Evolutionary conservation across 345 rosid genomes (phyloP), one percentile per base, ranked within the genome.

Genomic region (Eucalyptus viminalis): DNA sequence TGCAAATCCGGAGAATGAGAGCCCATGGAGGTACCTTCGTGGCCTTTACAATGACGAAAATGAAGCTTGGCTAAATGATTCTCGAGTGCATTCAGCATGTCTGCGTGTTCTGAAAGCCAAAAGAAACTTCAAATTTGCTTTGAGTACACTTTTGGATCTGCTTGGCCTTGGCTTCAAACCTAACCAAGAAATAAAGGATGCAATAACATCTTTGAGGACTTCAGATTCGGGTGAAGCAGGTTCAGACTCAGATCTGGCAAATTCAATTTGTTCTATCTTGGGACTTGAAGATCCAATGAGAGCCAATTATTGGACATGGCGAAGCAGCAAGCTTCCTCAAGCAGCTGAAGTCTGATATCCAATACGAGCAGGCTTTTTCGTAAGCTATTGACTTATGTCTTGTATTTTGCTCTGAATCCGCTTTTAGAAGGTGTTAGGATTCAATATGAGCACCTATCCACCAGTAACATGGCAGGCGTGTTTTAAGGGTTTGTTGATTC

Each of bases 11-110:
- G 95, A 92, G 80, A 98, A 98, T 24, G 99, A 97, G 93, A 95
- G 99, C 89, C 95, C 98, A 16, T 97, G 99, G 98, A 92, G 98
- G 87, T 98, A 96, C 95, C 96, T 95, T 44, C 93, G 94, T 65
- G 97, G 98, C 51, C 98, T 97, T 87, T 97, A 96, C 95, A 95
- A 93, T 87, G 96, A 89, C 14, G 92, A 95, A 69, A 86, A 86
- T 17, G 87, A 91, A 50, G 92, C 92, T 40, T 94, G 92, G 97
- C 89, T 95, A 86, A 93, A 91, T 60, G 95, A 96, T 94, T 92
- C 94, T 40, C 91, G 89, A 87, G 93, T 96, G 27, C 90, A 97
- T 24, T 94, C 95, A 4, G 92, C 93, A 44, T 98, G 99, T 92
- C 91, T 97, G 91, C 90, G 90, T 53, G 94, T 95, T 88, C 91